A percentile compares a stretch with the other conserved stretches of the same genome.
phyloP scores from a whole-genome alignment of 495 filamentous ascomycete species.

The Glutinoglossum americanum region DNA sequence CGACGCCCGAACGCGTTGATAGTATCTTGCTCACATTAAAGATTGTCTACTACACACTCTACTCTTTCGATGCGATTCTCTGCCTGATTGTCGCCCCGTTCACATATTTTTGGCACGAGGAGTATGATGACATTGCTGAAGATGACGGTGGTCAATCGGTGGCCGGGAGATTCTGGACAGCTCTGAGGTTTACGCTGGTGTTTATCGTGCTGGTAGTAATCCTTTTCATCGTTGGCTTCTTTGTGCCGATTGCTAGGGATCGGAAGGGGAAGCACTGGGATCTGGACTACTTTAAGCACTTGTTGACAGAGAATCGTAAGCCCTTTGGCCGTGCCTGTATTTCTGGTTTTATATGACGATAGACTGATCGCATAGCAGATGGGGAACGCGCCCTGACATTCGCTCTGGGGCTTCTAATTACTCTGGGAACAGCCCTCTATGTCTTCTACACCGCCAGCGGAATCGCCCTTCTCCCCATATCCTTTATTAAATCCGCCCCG shows the following conservation, averaged over 20 bases:
- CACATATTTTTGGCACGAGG: constrained; percentile 95
- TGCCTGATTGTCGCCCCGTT: constrained; percentile 86
- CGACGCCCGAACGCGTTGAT: constrained; percentile 53
- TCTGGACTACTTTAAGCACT: constrained; percentile 73
- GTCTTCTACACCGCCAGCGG: constrained; percentile 74
- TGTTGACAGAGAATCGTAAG: constrained; percentile 65
- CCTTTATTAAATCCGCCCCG: constrained; percentile 76
- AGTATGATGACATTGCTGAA: constrained; percentile 69
- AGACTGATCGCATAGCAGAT: constrained; percentile 23
- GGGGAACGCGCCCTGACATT: constrained; percentile 87
- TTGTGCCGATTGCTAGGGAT: constrained; percentile 53
- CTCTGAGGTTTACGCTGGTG: constrained; percentile 73
- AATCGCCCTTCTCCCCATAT: constrained; percentile 69
- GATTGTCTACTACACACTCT: constrained; percentile 80
- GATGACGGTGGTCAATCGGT: constrained; percentile 55
- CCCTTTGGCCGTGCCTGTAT: not conserved
- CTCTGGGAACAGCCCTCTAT: constrained; percentile 66
- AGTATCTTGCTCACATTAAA: constrained; percentile 58
- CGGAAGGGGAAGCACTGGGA: constrained; percentile 41
- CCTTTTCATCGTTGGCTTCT: constrained; percentile 81
- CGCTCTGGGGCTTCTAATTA: constrained; percentile 62
- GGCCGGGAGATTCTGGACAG: constrained; percentile 49
- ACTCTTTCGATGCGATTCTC: constrained; percentile 76
- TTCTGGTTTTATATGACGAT: not conserved
- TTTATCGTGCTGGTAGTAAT: constrained; percentile 64